These are phyloP conservation scores for Straminergon stramineum DNA, from an alignment of 225 moss, liverwort and hornwort genomes.

Conservation along the genomic window DNA sequence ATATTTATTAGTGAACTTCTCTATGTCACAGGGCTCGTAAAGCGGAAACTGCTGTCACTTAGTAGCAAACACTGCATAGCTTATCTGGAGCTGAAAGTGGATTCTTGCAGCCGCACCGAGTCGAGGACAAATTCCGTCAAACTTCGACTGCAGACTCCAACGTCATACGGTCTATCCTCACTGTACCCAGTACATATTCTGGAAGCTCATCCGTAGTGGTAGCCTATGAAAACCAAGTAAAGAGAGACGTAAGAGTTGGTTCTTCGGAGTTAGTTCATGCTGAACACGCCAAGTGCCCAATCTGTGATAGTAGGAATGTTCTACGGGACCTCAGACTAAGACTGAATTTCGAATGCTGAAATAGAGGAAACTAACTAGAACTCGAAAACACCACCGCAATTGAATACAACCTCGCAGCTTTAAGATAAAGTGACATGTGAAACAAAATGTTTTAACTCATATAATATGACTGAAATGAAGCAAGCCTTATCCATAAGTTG, in stretches of 20 bases:
- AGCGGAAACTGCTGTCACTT: not conserved
- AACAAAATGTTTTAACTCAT: not conserved
- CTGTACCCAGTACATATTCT: conserved; percentile 58
- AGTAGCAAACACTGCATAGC: not conserved
- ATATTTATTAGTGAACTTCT: not conserved
- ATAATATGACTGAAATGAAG: not conserved
- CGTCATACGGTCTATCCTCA: conserved; percentile 47
- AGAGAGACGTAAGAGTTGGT: not conserved
- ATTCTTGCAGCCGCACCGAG: not conserved
- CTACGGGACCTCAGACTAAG: not conserved
- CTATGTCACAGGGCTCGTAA: not conserved
- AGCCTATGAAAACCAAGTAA: conserved; percentile 24
- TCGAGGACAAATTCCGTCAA: not conserved
- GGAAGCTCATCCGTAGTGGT: conserved; percentile 41
- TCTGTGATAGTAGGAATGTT: not conserved
- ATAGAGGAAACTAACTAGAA: not conserved
- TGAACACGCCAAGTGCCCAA: not conserved
- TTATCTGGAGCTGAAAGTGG: not conserved
- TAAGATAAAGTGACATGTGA: not conserved
- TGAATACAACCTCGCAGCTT: not conserved
- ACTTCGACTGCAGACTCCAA: conserved; percentile 39
- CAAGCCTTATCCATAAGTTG: too few relatives aligned
- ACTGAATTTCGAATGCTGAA: not conserved
- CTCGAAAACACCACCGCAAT: not conserved
- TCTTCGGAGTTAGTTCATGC: not conserved